Evolutionary conservation across 768 basidiomycete genomes (phyloP).

Genomic region (Auriscalpium orientale): DNA sequence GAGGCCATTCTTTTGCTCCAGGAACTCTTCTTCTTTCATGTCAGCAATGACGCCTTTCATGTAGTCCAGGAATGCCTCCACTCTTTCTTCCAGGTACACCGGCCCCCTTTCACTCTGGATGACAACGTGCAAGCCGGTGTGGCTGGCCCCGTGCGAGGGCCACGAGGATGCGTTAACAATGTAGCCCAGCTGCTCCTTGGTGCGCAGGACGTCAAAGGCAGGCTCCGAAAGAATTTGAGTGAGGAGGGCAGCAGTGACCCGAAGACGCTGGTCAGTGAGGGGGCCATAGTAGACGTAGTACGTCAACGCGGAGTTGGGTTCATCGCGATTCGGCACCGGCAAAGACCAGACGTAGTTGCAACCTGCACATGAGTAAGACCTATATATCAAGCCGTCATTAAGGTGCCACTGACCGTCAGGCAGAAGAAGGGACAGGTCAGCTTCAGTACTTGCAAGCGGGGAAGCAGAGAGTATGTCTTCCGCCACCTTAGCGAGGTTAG

Average conservation of each 20-base stretch:
- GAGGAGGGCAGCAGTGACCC: slow-evolving; percentile 65
- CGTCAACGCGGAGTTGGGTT: slow-evolving; percentile 79
- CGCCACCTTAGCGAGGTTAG: slow-evolving; percentile 58
- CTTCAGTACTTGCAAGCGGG: slow-evolving; percentile 46
- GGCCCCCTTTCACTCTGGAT: slow-evolving; percentile 85
- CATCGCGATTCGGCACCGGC: slow-evolving; percentile 71
- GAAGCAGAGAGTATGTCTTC: slow-evolving; percentile 58
- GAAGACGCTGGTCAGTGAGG: slow-evolving; percentile 49
- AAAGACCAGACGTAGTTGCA: slow-evolving; percentile 62
- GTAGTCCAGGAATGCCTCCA: slow-evolving; percentile 78
- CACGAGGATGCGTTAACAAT: slow-evolving; percentile 62
- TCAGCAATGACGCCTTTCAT: slow-evolving; percentile 62
- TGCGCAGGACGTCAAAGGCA: slow-evolving; percentile 83
- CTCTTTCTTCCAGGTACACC: slow-evolving; percentile 74
- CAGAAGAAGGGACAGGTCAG: slow-evolving; percentile 52
- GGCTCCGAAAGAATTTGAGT: slow-evolving; percentile 86
- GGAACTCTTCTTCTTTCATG: slow-evolving; percentile 69
- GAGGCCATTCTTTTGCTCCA: slow-evolving; percentile 68
- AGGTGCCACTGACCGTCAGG: slow-evolving; percentile 45
- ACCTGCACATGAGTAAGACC: slow-evolving; percentile 32
- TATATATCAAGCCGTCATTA: background rate
- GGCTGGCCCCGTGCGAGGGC: slow-evolving; percentile 54
- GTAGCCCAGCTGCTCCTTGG: slow-evolving; percentile 94
- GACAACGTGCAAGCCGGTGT: slow-evolving; percentile 72
- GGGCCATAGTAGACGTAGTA: slow-evolving; percentile 83